Evolutionary conservation across 2,329 filamentous ascomycete species (phyloP), one percentile per base, ranked within the genome.

Genomic region (Bipolaris bicolor): DNA sequence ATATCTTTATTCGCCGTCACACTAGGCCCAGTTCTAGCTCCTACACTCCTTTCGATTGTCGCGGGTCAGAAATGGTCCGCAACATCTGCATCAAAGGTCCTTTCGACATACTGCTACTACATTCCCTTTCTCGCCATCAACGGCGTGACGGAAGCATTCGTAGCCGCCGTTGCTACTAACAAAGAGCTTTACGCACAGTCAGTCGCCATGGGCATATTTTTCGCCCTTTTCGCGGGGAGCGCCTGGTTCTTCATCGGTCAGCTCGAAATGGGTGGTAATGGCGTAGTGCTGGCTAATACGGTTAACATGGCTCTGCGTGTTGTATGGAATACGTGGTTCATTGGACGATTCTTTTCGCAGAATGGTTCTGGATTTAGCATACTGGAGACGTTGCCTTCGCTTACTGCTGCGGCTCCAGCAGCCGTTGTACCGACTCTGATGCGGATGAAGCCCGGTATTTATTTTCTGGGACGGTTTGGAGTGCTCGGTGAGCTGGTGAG

Each of bases 51-150:
- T 0, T 82, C 84, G 18, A 78, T 96, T 5, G 81, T 98, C 1
- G 91, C 93, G 0, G 93, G 94, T 1, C 80, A 83, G 0, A 85
- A 83, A 55, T 99, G 95, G 95, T 82, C 86, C 0, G 82, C 81
- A 3, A 88, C 89, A 0, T 89, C 89, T 41, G 91, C 93, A 0
- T 88, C 88, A 5, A 76, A 83, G 7, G 88, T 95, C 3, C 83
- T 99, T 6, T 87, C 88, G 0, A 84, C 84, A 0, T 99, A 97
- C 77, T 93, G 91, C 79, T 92, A 92, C 76, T 98, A 97, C 78
- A 91, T 99, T 57, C 95, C 95, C 0, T 87, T 98, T 24, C 84
- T 98, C 3, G 95, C 94, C 3, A 80, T 96, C 67, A 99, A 99
- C 71, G 95, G 95, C 49, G 86, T 98, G 20, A 87, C 90, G 1